Percentiles rank a stretch among this genome's conserved stretches.
Evolutionary conservation across 352 stramenopile species (phyloP).

Genomic region (Pythium sp.): DNA sequence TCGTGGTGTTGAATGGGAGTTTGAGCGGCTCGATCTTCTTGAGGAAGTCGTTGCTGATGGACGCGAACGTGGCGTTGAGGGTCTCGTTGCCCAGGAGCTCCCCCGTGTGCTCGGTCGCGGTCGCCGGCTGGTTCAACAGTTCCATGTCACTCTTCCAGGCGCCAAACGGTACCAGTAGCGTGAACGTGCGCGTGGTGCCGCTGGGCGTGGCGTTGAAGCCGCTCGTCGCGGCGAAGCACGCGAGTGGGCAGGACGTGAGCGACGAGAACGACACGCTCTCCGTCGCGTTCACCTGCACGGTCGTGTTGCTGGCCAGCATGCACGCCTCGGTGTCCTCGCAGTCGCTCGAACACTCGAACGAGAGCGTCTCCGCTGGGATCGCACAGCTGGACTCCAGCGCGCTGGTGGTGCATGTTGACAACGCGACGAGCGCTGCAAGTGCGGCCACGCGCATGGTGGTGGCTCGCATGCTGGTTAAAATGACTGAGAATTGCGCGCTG

Average conservation of each 20-base stretch:
- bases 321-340: neutral
- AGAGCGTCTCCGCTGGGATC: conserved; percentile 2
- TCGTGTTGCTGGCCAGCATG: neutral
- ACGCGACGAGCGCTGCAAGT: neutral
- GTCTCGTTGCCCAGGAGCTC: conserved; percentile 1
- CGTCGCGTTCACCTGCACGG: neutral
- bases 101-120: neutral
- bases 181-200: neutral
- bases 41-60: neutral
- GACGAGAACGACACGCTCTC: neutral
- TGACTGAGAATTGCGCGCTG: neutral
- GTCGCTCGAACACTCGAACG: conserved; percentile 4
- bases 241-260: conserved; percentile 1
- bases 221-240: conserved; percentile 1
- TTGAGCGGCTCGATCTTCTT: neutral
- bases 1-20: neutral
- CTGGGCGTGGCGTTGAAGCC: neutral
- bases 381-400: neutral
- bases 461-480: neutral
- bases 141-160: neutral
- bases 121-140: neutral
- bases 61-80: neutral
- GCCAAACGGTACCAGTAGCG: neutral
- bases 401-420: neutral
- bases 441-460: neutral